Base-by-base conservation (phyloP, 306 rosid species). In the Cicer bijugum region DNA sequence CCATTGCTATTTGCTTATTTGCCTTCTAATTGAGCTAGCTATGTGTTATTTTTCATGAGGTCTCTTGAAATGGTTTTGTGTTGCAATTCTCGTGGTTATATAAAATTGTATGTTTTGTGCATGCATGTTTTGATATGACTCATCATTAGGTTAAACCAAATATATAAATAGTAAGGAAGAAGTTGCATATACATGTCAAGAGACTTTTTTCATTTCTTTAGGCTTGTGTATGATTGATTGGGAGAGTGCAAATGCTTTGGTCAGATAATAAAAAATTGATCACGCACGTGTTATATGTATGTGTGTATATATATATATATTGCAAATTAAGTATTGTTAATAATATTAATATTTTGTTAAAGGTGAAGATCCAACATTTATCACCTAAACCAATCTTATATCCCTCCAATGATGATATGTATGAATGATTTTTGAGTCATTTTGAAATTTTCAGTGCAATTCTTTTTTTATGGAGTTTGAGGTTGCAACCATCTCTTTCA, bases 1-100 rank as follows among this genome's bases (percentile, higher is more conserved):
- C 70, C 0, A 50, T 37, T 0, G 15, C 47, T 5, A 83, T 0
- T 4, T 46, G 65, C 3, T 15, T 65, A 14, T 46, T 87, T 61
- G 82, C 67, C 47, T 67, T 85, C 38, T 91, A 82, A 82, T 2
- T 15, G 62, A 37, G 66, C 40, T 61, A 14, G 28, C 12, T 28
- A 42, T 17, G 53, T 70, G 52, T 10, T 53, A 11, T 53, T 71
- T 71, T 69, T 42, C 6, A 37, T 4, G 48, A 69, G 12, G 6
- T 12, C 6, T 51, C 7, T 51, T 35, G 47, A 16, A 10, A 69
- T 6, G 60, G 51, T 9, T 69, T 69, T 50, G 61, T 15, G 4
- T 6, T 8, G 47, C 74, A 48, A 35, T 33, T 17, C 7, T 12
- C 17, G 38, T 8, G 10, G 12, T 28, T 59, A 23, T 59, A 33